phyloP scores from a whole-genome alignment of 2,329 filamentous ascomycete species.

The Fusarium torreyae region DNA sequence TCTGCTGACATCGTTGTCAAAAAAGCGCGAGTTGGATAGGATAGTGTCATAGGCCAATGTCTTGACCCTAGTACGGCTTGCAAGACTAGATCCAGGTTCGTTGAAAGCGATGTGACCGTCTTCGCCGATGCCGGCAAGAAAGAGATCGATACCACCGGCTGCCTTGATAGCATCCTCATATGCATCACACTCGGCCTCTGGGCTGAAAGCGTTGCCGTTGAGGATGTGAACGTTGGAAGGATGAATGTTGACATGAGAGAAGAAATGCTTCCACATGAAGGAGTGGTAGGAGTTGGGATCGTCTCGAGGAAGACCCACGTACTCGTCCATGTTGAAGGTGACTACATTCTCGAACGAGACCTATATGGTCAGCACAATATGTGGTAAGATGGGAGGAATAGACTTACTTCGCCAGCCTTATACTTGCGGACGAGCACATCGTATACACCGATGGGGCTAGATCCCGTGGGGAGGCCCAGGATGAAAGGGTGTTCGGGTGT shows the following conservation, averaged over 20 bases:
- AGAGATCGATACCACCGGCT: slow-evolving; percentile 86
- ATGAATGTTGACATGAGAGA: slow-evolving; percentile 85
- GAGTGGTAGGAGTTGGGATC: slow-evolving; percentile 90
- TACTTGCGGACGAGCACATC: slow-evolving; percentile 79
- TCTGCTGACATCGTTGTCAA: slow-evolving; percentile 78
- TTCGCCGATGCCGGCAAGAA: slow-evolving; percentile 86
- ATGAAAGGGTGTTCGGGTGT: slow-evolving; percentile 83
- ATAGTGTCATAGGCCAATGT: slow-evolving; percentile 91
- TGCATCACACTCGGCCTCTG: slow-evolving; percentile 81
- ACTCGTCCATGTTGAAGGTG: slow-evolving; percentile 96
- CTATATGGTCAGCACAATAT: slow-evolving; percentile 53
- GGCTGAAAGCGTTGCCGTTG: slow-evolving; percentile 82
- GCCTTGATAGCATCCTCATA: slow-evolving; percentile 85
- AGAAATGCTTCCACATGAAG: slow-evolving; percentile 95
- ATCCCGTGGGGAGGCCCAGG: slow-evolving; percentile 86
- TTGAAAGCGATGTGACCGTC: slow-evolving; percentile 95
- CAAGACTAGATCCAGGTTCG: slow-evolving; percentile 85
- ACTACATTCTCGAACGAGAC: slow-evolving; percentile 91
- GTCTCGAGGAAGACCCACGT: slow-evolving; percentile 85
- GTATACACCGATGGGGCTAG: slow-evolving; percentile 84
- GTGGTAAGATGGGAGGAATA: slow-evolving; percentile 19
- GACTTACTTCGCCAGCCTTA: slow-evolving; percentile 72
- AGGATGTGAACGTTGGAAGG: slow-evolving; percentile 89
- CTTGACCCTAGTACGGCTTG: slow-evolving; percentile 86
- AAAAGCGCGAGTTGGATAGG: slow-evolving; percentile 87